These are phyloP conservation scores for Hydnomerulius pinastri DNA, from an alignment of 768 basidiomycete species.

Conservation along the genomic window DNA sequence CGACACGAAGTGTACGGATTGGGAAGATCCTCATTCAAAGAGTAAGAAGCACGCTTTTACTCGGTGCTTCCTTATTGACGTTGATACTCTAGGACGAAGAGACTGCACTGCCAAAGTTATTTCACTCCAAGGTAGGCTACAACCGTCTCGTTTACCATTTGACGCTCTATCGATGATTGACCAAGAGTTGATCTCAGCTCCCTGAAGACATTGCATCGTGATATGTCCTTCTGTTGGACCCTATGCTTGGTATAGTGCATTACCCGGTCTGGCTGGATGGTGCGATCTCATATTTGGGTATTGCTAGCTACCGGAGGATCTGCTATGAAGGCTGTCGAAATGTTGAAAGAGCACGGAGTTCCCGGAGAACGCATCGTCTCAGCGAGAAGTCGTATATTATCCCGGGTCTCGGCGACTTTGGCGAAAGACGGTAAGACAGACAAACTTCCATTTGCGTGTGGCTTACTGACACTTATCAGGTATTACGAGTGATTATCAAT, in stretches of 20 bases:
- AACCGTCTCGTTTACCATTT: too few relatives aligned
- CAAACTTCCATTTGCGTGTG: neutral
- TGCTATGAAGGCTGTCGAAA: too few relatives aligned
- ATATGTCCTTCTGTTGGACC: too few relatives aligned
- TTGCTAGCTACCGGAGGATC: too few relatives aligned
- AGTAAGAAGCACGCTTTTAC: constrained; percentile 42
- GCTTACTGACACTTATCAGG: neutral
- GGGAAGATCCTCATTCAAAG: constrained; percentile 96
- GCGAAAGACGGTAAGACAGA: constrained; percentile 67
- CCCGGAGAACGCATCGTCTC: constrained; percentile 85
- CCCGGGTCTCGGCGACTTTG: constrained; percentile 89
- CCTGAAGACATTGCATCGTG: constrained; percentile 87
- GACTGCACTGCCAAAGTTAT: constrained; percentile 88
- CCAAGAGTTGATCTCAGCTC: constrained; percentile 48
- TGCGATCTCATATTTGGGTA: too few relatives aligned
- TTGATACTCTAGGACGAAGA: constrained; percentile 75
- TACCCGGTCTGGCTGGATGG: too few relatives aligned
- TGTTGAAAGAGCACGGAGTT: constrained; percentile 85
- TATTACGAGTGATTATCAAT: too few relatives aligned
- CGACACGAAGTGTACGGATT: constrained; percentile 84
- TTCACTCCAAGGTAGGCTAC: constrained; percentile 70
- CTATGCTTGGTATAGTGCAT: too few relatives aligned
- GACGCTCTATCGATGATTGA: neutral
- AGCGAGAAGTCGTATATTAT: constrained; percentile 88
- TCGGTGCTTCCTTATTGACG: neutral